Conservation (phyloP, 2,329 filamentous ascomycete genomes). For the Penicillium psychrosexuale region DNA sequence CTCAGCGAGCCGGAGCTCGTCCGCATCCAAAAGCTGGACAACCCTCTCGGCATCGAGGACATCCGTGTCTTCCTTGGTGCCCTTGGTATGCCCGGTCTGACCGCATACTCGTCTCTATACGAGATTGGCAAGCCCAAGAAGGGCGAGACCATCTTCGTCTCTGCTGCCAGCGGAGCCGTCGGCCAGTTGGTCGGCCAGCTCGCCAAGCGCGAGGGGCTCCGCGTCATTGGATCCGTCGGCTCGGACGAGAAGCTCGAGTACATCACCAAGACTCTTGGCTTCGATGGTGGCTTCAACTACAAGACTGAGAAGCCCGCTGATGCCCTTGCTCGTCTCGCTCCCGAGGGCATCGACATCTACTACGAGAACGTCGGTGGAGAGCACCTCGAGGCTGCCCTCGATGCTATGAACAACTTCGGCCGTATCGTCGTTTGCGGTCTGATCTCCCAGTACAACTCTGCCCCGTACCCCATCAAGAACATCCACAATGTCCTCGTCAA, state of each 20-base stretch:
- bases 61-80: conserved; percentile 66
- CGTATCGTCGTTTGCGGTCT: conserved; percentile 64
- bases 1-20: conserved; percentile 50
- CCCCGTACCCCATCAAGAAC: conserved; percentile 66
- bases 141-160: conserved; percentile 79
- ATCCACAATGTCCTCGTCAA: conserved; percentile 64
- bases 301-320: conserved; percentile 72
- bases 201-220: conserved; percentile 75
- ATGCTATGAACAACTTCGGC: conserved; percentile 62
- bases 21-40: conserved; percentile 58
- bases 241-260: conserved; percentile 76
- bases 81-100: conserved; percentile 75
- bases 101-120: conserved; percentile 71
- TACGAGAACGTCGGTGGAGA: conserved; percentile 79
- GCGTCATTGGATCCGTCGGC: conserved; percentile 76
- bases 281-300: conserved; percentile 80
- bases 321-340: conserved; percentile 67
- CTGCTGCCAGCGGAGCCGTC: conserved; percentile 74
- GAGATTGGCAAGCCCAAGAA: conserved; percentile 72
- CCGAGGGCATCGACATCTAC: conserved; percentile 77
- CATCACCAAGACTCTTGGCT: conserved; percentile 65
- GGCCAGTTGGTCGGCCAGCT: conserved; percentile 80
- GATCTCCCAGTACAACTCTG: conserved; percentile 75
- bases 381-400: conserved; percentile 66
- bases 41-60: conserved; percentile 55